Base-by-base conservation (phyloP, 2,329 filamentous ascomycete genomes). In the Thielaviopsis punctulata region DNA sequence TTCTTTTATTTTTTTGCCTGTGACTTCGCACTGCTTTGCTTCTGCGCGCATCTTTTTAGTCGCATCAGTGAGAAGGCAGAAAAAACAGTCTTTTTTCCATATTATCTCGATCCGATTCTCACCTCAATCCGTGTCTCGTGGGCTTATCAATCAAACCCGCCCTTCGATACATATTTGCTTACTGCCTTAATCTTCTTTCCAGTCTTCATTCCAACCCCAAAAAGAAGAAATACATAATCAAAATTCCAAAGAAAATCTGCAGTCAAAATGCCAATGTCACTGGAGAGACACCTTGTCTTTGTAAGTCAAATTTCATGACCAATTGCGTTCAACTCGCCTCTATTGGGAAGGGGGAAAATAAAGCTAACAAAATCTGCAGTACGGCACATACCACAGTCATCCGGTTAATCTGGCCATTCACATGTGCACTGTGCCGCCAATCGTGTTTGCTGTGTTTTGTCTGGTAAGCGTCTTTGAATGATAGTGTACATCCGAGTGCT, bases 351-450 rank as follows among this genome's bases (percentile, higher is more conserved):
- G 8, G 3, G 30, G 4, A 33, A 12, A 9, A 13, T 9, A 33
- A n/a, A 21, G 24, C 53, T 55, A 49, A 49, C 44, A 41, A 4
- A 7, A 24, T 27, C 39, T 43, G 12, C 59, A 92, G 86, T 92
- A 92, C 70, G 86, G 85, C 64, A 77, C 84, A 55, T 90, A 92
- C 63, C 86, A 92, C 67, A 79, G 85, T 62, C 82, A 90, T 66
- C 68, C 76, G 46, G 76, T 84, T 67, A 92, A 92, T 64, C 69
- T 89, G 55, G 73, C 72, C 58, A 89, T 92, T 62, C 86, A 92
- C 65, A 82, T 88, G 69, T 70, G 79, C 55, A 90, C 84, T 63
- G 85, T 92, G 53, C 86, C 86, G 45, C 65, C 84, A 52, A 83
- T 92, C 54, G 67, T 90, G 51, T 73, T 85, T 62, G 81, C 83